Conservation (phyloP, 2,329 filamentous ascomycete species). For the Colletotrichum theobromicola region DNA sequence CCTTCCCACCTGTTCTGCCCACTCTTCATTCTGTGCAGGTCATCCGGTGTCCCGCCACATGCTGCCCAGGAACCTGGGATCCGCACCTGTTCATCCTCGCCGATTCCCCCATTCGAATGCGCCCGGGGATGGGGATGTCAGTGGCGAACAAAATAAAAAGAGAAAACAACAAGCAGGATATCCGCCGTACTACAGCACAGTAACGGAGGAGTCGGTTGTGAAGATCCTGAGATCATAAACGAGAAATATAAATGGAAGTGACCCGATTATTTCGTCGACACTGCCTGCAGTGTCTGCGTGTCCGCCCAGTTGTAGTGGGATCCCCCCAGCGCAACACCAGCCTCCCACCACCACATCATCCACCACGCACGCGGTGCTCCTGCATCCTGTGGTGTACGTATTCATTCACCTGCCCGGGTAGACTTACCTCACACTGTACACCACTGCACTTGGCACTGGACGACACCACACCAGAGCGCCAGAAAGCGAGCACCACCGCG, state of each 20-base stretch:
- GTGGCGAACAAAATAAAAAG: background rate
- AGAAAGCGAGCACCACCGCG: background rate
- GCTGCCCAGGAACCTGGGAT: background rate
- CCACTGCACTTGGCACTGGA: background rate
- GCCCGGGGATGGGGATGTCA: background rate
- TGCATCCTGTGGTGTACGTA: background rate
- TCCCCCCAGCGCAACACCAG: slow-evolving; percentile 13
- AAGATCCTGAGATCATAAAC: background rate
- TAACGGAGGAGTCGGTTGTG: background rate
- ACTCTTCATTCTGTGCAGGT: background rate
- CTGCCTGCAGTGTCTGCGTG: background rate
- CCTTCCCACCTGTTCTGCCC: slow-evolving; percentile 19
- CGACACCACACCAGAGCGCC: background rate
- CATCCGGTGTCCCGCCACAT: background rate
- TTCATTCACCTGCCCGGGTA: too few relatives aligned
- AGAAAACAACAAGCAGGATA: background rate
- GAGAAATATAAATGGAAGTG: background rate
- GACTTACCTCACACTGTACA: background rate
- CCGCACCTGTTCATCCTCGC: background rate
- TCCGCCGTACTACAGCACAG: background rate
- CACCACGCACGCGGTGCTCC: slow-evolving; percentile 12
- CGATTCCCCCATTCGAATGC: background rate
- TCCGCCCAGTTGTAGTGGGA: slow-evolving; percentile 10
- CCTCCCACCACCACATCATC: slow-evolving; percentile 10
- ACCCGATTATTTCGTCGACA: background rate